A percentile compares a stretch with the other conserved stretches of the same genome.
Evolutionary conservation across 2,329 filamentous ascomycete genomes (phyloP).

Genomic region (Trichoderma simmonsii): DNA sequence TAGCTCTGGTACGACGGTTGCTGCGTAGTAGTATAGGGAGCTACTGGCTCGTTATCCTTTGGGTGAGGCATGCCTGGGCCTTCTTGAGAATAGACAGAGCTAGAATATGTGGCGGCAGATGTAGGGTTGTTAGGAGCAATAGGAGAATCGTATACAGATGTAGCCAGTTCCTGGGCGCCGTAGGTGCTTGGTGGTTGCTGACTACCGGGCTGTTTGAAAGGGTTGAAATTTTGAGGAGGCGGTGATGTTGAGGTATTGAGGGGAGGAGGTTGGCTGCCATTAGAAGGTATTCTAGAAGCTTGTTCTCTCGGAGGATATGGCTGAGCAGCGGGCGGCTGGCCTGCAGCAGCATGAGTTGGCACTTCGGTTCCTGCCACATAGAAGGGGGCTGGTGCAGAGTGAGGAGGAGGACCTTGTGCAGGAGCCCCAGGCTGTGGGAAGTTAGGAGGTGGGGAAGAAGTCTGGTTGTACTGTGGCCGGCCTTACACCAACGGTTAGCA

Average conservation of each 20-base stretch:
- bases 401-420: slow-evolving; percentile 24
- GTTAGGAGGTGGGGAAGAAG: slow-evolving; percentile 51
- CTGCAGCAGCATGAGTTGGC: slow-evolving; percentile 37
- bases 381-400: slow-evolving; percentile 54
- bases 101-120: slow-evolving; percentile 43
- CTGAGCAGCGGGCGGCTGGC: slow-evolving; percentile 36
- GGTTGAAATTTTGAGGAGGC: slow-evolving; percentile 42
- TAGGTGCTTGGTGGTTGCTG: slow-evolving; percentile 37
- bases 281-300: slow-evolving; percentile 47
- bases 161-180: slow-evolving; percentile 69
- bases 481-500: slow-evolving; percentile 31
- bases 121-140: slow-evolving; percentile 52
- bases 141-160: slow-evolving; percentile 73
- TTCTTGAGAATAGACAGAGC: slow-evolving; percentile 49
- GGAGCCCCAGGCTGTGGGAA: slow-evolving; percentile 52
- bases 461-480: slow-evolving; percentile 46
- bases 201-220: slow-evolving; percentile 42
- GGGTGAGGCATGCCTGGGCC: slow-evolving; percentile 34
- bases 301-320: slow-evolving; percentile 53
- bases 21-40: slow-evolving; percentile 29
- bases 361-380: slow-evolving; percentile 61
- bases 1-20: slow-evolving; percentile 44
- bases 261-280: slow-evolving; percentile 47
- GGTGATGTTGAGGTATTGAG: slow-evolving; percentile 51
- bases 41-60: slow-evolving; percentile 29